Evolutionary conservation across 768 basidiomycete species (phyloP).

Genomic region (Termitomyces sp.): DNA sequence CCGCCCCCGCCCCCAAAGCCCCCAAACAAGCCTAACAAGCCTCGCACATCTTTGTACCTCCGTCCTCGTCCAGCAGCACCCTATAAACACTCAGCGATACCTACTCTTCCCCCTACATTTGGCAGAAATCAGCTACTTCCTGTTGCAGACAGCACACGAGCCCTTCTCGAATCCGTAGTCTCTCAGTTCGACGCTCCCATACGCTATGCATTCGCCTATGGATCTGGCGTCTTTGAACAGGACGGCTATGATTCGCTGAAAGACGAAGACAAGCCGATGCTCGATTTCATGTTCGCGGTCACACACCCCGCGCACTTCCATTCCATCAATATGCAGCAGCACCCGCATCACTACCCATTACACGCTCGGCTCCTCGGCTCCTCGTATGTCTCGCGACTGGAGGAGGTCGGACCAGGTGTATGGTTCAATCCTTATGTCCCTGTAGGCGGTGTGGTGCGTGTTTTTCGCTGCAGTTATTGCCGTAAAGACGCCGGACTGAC

Average conservation of each 20-base stretch:
- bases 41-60: slow-evolving; percentile 37
- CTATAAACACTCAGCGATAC: slow-evolving; percentile 32
- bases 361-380: slow-evolving; percentile 84
- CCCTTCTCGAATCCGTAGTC: slow-evolving; percentile 77
- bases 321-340: slow-evolving; percentile 89
- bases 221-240: slow-evolving; percentile 93
- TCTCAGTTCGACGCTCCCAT: slow-evolving; percentile 83
- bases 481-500: slow-evolving; percentile 1
- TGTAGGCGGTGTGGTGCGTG: slow-evolving; percentile 77
- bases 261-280: slow-evolving; percentile 58
- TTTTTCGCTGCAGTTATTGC: neutral
- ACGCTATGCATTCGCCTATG: slow-evolving; percentile 96
- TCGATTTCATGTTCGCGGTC: slow-evolving; percentile 96
- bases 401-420: slow-evolving; percentile 76
- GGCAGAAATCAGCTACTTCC: slow-evolving; percentile 79
- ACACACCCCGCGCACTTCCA: slow-evolving; percentile 93
- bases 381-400: slow-evolving; percentile 71
- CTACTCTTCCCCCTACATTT: slow-evolving; percentile 63
- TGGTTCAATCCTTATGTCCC: slow-evolving; percentile 96
- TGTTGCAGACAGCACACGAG: slow-evolving; percentile 74
- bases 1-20: slow-evolving; percentile 28
- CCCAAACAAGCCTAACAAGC: slow-evolving; percentile 21
- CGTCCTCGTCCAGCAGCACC: slow-evolving; percentile 41
- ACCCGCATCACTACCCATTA: slow-evolving; percentile 87
- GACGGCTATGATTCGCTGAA: slow-evolving; percentile 54